Conservation (phyloP, 441 rosid genomes). For the Lepidium campestre region DNA sequence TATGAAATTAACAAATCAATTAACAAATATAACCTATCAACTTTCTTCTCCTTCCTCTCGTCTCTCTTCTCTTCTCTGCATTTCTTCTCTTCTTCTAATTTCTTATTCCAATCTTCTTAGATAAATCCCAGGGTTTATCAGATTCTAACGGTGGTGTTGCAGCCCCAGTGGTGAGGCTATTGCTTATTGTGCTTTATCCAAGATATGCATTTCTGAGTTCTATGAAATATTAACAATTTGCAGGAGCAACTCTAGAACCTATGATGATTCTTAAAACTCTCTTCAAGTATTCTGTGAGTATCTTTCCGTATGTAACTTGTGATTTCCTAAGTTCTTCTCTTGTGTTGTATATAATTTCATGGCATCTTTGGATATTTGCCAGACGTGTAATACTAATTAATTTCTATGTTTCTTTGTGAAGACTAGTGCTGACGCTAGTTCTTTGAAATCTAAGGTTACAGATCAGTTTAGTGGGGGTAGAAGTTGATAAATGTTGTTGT, state of each 20-base stretch:
- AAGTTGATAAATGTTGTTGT: neutral
- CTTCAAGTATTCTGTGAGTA: conserved; percentile 44
- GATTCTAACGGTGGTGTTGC: no score
- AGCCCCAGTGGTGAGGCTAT: conserved; percentile 38
- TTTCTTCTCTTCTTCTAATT: no score
- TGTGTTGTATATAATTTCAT: neutral
- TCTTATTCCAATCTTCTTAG: no score
- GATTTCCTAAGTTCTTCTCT: neutral
- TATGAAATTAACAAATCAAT: no score
- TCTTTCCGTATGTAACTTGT: neutral
- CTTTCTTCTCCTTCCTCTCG: no score
- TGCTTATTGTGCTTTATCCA: neutral
- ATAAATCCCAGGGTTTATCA: no score
- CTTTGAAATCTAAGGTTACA: conserved; percentile 53
- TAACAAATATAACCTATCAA: no score
- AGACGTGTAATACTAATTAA: neutral
- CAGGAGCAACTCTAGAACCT: conserved; percentile 46
- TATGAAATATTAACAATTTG: conserved; percentile 15
- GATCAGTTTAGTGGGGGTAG: conserved; percentile 41
- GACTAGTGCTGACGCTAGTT: conserved; percentile 44
- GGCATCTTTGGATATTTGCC: neutral
- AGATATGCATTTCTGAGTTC: neutral
- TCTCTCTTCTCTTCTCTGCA: no score
- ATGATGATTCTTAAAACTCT: conserved; percentile 51
- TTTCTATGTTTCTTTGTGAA: conserved; percentile 18